Percentiles rank a stretch among this genome's conserved stretches.
phyloP scores from a whole-genome alignment of 2,329 filamentous ascomycete genomes.

The Fusarium bulbicola region DNA sequence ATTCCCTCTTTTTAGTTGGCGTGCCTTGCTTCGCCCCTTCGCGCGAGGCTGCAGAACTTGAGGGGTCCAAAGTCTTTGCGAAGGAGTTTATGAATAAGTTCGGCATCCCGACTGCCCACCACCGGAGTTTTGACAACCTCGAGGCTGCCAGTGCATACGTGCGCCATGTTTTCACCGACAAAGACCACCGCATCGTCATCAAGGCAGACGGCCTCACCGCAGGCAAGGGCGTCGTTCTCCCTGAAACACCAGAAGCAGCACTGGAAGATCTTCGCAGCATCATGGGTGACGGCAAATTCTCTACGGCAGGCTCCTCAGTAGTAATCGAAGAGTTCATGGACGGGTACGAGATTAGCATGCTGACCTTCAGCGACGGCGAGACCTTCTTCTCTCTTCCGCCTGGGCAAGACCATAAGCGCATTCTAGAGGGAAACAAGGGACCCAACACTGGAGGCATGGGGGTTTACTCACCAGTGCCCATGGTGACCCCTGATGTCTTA shows the following conservation, averaged over 20 bases:
- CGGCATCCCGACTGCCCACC: constrained; percentile 77
- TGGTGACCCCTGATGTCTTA: constrained; percentile 61
- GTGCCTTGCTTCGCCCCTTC: constrained; percentile 76
- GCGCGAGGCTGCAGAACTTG: constrained; percentile 74
- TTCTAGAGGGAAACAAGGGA: constrained; percentile 73
- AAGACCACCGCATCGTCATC: constrained; percentile 70
- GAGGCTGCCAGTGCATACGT: constrained; percentile 69
- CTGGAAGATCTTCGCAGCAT: constrained; percentile 71
- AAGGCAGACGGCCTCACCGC: constrained; percentile 80
- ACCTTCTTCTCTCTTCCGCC: constrained; percentile 72
- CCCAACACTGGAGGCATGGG: constrained; percentile 82
- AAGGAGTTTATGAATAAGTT: constrained; percentile 83
- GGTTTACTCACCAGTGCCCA: constrained; percentile 73
- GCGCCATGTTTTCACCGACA: constrained; percentile 53
- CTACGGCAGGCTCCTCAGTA: constrained; percentile 71
- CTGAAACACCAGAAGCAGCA: constrained; percentile 64
- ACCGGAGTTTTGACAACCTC: constrained; percentile 73
- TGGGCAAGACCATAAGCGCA: constrained; percentile 78
- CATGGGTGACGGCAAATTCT: constrained; percentile 73
- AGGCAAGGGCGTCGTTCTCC: constrained; percentile 69
- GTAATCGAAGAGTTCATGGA: constrained; percentile 78
- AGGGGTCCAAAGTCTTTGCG: constrained; percentile 80
- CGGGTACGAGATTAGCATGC: constrained; percentile 74
- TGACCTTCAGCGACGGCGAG: constrained; percentile 74
- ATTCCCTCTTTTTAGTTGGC: constrained; percentile 51